Evolutionary conservation across 495 filamentous ascomycete genomes (phyloP).

Genomic region (Hamigera avellanea): DNA sequence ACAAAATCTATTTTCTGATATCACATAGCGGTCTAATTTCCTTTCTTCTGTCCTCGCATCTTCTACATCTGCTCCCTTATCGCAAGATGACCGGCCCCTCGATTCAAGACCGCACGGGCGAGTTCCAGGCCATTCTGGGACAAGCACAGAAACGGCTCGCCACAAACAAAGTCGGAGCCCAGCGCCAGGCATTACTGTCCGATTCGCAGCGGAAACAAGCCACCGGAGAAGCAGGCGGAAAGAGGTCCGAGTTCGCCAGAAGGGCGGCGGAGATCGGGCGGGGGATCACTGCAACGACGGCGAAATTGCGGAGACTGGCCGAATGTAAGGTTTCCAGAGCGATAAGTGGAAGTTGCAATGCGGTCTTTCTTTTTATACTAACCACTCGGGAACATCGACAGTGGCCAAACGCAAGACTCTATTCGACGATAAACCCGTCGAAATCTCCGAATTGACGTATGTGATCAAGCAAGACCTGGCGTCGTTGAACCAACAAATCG

Average conservation of each 20-base stretch:
- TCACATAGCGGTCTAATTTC: background rate
- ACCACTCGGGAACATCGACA: slow-evolving; percentile 14
- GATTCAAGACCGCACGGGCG: slow-evolving; percentile 92
- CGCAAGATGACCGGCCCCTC: slow-evolving; percentile 43
- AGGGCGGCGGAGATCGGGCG: slow-evolving; percentile 81
- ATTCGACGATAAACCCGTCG: slow-evolving; percentile 91
- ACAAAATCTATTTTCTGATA: too few species aligned
- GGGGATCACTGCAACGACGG: slow-evolving; percentile 84
- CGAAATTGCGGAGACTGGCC: slow-evolving; percentile 83
- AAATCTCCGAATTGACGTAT: slow-evolving; percentile 92
- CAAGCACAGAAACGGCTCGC: slow-evolving; percentile 68
- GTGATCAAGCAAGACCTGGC: slow-evolving; percentile 97
- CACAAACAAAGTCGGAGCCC: slow-evolving; percentile 57
- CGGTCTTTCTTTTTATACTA: slow-evolving; percentile 2
- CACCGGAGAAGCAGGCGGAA: slow-evolving; percentile 44
- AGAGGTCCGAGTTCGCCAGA: slow-evolving; percentile 76
- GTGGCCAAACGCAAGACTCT: slow-evolving; percentile 94
- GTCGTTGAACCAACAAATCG: slow-evolving; percentile 77
- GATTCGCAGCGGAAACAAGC: slow-evolving; percentile 59
- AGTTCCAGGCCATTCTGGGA: slow-evolving; percentile 82
- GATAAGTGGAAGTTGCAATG: too few species aligned
- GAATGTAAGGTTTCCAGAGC: slow-evolving; percentile 46
- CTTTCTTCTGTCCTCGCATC: background rate
- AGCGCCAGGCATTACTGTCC: slow-evolving; percentile 71
- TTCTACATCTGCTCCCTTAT: background rate